These are phyloP conservation scores for Hanseniaspora singularis DNA, from an alignment of 805 yeast species.

Conservation along the genomic window DNA sequence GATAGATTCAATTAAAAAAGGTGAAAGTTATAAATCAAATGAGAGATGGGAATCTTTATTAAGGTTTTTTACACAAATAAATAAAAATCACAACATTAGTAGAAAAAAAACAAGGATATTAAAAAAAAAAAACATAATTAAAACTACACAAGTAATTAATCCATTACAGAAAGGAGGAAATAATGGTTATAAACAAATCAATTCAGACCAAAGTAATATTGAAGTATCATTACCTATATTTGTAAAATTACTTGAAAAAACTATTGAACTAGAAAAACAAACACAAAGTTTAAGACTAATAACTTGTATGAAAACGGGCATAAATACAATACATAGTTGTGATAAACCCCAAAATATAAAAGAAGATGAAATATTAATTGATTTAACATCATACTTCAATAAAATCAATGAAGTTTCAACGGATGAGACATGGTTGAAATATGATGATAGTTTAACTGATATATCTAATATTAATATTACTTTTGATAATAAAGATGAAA, in stretches of 20 bases:
- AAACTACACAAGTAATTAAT: too few species aligned
- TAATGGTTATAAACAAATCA: too few species aligned
- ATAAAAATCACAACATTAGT: not conserved
- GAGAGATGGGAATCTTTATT: constrained; percentile 4
- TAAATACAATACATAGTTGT: not conserved
- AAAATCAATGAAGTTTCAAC: not conserved
- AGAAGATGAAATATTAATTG: not conserved
- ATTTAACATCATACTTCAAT: constrained; percentile 2
- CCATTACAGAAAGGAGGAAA: too few species aligned
- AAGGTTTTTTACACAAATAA: not conserved
- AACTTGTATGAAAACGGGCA: not conserved
- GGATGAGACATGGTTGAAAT: not conserved
- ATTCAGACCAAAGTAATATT: not conserved
- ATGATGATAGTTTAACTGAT: not conserved
- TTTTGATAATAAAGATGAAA: not conserved
- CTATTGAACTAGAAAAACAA: not conserved
- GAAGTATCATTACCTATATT: constrained; percentile 1
- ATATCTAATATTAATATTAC: not conserved
- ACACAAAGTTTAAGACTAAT: not conserved
- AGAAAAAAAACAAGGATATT: not conserved
- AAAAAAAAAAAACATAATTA: not conserved
- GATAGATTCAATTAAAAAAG: constrained; percentile 18
- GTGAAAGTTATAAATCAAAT: not conserved
- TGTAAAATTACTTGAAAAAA: not conserved
- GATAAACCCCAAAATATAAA: not conserved